phyloP scores from a whole-genome alignment of 148 eudicot genomes.

The Silene conica region DNA sequence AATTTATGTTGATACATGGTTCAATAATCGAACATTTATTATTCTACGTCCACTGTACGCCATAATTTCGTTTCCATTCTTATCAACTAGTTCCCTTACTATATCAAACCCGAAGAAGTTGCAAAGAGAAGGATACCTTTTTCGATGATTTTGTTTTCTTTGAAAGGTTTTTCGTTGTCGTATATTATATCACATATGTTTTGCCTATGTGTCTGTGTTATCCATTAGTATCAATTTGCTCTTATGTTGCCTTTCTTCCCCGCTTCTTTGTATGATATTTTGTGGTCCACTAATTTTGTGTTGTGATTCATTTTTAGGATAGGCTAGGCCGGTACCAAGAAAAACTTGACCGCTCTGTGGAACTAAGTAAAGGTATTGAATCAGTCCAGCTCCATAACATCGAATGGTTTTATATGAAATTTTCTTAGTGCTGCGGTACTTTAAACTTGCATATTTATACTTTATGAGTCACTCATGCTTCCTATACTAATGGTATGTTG shows the following conservation, averaged over 20 bases:
- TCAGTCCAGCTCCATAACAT: neutral
- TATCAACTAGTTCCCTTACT: neutral
- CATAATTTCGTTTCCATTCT: neutral
- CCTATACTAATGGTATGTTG: constrained; percentile 8
- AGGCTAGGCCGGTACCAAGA: constrained; percentile 66
- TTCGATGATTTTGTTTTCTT: neutral
- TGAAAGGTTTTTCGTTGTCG: neutral
- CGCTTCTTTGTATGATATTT: neutral
- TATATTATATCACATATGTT: no score
- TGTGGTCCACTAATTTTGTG: constrained; percentile 1
- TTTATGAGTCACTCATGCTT: neutral
- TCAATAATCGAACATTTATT: no score
- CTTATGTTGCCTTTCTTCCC: neutral
- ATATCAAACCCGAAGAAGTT: neutral
- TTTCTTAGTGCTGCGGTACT: neutral
- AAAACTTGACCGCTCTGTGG: constrained; percentile 54
- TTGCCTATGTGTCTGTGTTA: neutral
- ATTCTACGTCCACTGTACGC: neutral
- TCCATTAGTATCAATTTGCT: neutral
- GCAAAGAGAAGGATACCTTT: neutral
- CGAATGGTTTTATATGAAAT: neutral
- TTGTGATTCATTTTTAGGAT: constrained; percentile 45
- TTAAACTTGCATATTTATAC: neutral
- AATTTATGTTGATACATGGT: no score
- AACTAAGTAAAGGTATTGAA: constrained; percentile 64